Percentiles rank a stretch among this genome's conserved stretches.
Evolutionary conservation across 1,139 yeast species (phyloP).

Genomic region (Debaryomycetaceae sp.): DNA sequence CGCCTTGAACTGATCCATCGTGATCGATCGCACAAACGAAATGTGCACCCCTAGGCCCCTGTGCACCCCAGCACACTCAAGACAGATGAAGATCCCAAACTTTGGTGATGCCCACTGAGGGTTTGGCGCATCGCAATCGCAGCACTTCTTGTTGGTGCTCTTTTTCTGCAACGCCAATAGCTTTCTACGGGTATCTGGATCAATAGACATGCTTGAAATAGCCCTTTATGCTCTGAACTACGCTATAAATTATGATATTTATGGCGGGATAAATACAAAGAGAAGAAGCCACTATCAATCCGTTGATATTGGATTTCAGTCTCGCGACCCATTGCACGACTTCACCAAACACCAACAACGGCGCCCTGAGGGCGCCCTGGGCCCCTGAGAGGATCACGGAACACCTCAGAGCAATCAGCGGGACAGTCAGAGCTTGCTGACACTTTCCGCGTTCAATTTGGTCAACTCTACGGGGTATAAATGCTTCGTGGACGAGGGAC

Average conservation of each 20-base stretch:
- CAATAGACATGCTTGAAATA: constrained; percentile 57
- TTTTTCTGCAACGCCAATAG: constrained; percentile 73
- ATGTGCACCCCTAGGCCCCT: constrained; percentile 96
- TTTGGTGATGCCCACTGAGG: constrained; percentile 99
- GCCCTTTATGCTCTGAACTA: background rate
- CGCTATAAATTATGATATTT: background rate
- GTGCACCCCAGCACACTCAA: constrained; percentile 96
- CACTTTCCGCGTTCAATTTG: constrained; percentile 10
- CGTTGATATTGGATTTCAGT: background rate
- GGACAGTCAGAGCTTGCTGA: constrained; percentile 12
- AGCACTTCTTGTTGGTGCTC: constrained; percentile 84
- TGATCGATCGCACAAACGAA: constrained; percentile 91
- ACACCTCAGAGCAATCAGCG: background rate
- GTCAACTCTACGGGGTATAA: constrained; percentile 34
- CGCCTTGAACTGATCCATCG: constrained; percentile 96
- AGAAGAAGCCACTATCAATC: background rate
- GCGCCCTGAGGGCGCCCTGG: background rate
- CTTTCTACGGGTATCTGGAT: constrained; percentile 86
- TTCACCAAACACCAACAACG: background rate
- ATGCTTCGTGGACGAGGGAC: constrained; percentile 25
- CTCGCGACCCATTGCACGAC: background rate
- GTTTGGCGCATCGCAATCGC: constrained; percentile 92
- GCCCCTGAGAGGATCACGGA: background rate
- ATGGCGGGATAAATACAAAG: background rate
- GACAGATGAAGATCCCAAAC: constrained; percentile 92